Evolutionary conservation across 352 stramenopile species (phyloP).

Genomic region (Phytopythium chamaehyphon): DNA sequence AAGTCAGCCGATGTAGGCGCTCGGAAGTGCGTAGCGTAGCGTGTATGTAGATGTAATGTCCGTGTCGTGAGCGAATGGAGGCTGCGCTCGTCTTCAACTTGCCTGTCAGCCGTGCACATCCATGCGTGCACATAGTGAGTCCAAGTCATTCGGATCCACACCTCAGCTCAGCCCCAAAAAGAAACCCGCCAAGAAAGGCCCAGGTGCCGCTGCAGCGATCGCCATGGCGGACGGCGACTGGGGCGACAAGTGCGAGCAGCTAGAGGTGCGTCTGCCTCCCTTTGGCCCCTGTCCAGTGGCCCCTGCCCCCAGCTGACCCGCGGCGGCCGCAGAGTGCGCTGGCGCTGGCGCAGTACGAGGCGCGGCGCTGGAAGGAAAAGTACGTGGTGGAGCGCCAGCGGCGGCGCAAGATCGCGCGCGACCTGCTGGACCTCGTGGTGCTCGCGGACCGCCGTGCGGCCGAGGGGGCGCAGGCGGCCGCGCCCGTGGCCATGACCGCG

Average conservation of each 20-base stretch:
- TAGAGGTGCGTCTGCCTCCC: slow-evolving; percentile 23
- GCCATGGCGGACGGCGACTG: slow-evolving; percentile 13
- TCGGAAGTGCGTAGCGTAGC: slow-evolving; percentile 1
- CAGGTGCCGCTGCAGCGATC: too few relatives aligned
- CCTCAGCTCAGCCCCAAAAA: not conserved
- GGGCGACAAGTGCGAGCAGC: slow-evolving; percentile 38
- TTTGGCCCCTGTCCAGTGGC: too few relatives aligned
- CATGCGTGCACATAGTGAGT: not conserved
- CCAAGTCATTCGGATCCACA: not conserved
- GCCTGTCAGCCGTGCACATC: too few relatives aligned
- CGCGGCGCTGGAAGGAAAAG: slow-evolving; percentile 78
- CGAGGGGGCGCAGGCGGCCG: not conserved
- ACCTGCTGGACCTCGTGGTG: slow-evolving; percentile 62
- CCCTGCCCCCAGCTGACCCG: not conserved
- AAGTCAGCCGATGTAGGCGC: too few relatives aligned
- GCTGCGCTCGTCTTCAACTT: too few relatives aligned
- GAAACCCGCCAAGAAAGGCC: not conserved
- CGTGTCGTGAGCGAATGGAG: too few relatives aligned
- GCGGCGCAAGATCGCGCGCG: slow-evolving; percentile 57
- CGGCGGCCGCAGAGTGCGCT: slow-evolving; percentile 40
- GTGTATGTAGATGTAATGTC: not conserved
- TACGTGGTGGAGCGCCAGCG: slow-evolving; percentile 66
- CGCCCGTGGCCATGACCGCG: not conserved
- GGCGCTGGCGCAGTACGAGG: slow-evolving; percentile 59
- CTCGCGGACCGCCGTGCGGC: slow-evolving; percentile 25